Percentiles rank a stretch among this genome's conserved stretches.
phyloP scores from a whole-genome alignment of 2,329 filamentous ascomycete species.

The Phyllosticta citriasiana region DNA sequence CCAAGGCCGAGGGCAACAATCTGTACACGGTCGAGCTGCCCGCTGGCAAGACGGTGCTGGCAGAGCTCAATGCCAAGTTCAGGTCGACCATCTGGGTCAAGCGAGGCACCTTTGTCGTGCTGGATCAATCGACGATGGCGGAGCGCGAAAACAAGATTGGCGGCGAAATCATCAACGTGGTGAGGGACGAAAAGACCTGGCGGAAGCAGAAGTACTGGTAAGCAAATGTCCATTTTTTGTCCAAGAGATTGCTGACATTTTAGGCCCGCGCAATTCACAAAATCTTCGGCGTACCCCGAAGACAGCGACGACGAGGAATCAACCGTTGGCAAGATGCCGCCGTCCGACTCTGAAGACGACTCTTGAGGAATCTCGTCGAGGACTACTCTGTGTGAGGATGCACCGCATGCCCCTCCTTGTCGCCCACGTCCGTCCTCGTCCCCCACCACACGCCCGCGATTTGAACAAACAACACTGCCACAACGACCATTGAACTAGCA shows the following conservation, averaged over 20 bases:
- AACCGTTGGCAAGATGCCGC: slow-evolving; percentile 74
- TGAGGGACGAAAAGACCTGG: slow-evolving; percentile 86
- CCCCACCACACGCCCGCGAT: slow-evolving; percentile 54
- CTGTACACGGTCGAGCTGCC: slow-evolving; percentile 72
- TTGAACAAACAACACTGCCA: slow-evolving; percentile 58
- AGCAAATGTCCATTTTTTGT: slow-evolving; percentile 12
- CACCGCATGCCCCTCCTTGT: not conserved
- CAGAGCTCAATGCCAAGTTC: slow-evolving; percentile 76
- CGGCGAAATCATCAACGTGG: slow-evolving; percentile 88
- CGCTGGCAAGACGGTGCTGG: slow-evolving; percentile 51
- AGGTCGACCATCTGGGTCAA: slow-evolving; percentile 92
- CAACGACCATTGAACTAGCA: slow-evolving; percentile 55
- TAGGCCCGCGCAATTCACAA: slow-evolving; percentile 73
- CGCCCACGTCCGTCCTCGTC: slow-evolving; percentile 29
- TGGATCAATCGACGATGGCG: slow-evolving; percentile 59
- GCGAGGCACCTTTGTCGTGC: slow-evolving; percentile 74
- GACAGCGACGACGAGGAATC: slow-evolving; percentile 68
- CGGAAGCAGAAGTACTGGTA: slow-evolving; percentile 78
- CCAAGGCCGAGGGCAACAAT: slow-evolving; percentile 80
- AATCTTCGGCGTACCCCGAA: slow-evolving; percentile 48
- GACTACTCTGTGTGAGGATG: slow-evolving; percentile 22
- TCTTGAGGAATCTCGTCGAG: slow-evolving; percentile 13
- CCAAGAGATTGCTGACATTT: slow-evolving; percentile 15
- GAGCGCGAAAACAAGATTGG: slow-evolving; percentile 65
- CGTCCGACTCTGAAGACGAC: slow-evolving; percentile 63